Conservation (phyloP, 176 grass and related monocot genomes). For the Elaeis guineensis region DNA sequence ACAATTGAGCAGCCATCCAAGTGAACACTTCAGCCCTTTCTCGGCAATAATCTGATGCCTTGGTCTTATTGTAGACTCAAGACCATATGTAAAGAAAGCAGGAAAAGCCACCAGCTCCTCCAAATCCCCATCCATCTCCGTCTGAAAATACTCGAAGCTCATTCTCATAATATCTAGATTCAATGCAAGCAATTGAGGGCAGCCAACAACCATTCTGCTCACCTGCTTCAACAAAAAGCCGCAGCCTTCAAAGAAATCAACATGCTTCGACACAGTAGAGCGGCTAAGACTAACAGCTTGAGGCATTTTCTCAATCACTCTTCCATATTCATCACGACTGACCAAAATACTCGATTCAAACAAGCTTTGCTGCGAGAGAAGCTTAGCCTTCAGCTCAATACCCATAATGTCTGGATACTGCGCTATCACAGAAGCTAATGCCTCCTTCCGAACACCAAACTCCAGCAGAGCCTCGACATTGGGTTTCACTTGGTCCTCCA, state of each 20-base stretch:
- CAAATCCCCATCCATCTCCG: conserved; percentile 61
- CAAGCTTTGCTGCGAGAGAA: conserved; percentile 40
- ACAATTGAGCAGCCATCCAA: conserved; percentile 68
- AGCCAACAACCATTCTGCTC: conserved; percentile 49
- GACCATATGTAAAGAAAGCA: conserved; percentile 69
- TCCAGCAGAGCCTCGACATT: conserved; percentile 43
- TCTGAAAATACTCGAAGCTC: conserved; percentile 55
- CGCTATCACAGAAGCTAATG: conserved; percentile 37
- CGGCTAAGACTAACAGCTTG: conserved; percentile 55
- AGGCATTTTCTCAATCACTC: conserved; percentile 67
- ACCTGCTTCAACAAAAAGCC: conserved; percentile 60
- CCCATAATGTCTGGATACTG: conserved; percentile 51
- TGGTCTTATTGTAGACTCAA: conserved; percentile 53
- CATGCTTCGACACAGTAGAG: conserved; percentile 47
- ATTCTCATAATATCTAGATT: conserved; percentile 79
- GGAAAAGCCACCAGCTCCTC: conserved; percentile 62
- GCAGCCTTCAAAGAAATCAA: conserved; percentile 48
- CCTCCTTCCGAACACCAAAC: conserved; percentile 51
- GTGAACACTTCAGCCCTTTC: conserved; percentile 62
- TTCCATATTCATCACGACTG: conserved; percentile 48
- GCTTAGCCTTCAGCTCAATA: conserved; percentile 48
- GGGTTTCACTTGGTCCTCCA: conserved; percentile 50
- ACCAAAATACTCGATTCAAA: conserved; percentile 60
- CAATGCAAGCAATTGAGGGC: conserved; percentile 54
- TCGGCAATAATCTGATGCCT: conserved; percentile 43